phyloP scores from a whole-genome alignment of 768 basidiomycete species.

The Goffeauzyma gilvescens region DNA sequence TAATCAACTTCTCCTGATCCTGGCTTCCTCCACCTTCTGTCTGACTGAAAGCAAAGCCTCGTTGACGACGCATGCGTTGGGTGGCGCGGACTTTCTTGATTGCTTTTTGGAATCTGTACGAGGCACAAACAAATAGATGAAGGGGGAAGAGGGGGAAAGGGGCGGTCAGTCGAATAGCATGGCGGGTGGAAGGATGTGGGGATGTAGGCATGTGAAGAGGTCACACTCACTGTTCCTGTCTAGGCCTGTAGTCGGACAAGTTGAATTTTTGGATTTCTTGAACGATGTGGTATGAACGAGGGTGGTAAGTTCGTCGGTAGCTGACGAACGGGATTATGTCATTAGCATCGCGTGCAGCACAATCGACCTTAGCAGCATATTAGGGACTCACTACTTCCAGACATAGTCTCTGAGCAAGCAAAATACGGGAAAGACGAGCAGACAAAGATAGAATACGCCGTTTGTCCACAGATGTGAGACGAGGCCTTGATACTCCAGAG shows the following conservation, averaged over 20 bases:
- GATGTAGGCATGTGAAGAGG: conserved; percentile 28
- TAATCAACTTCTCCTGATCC: conserved; percentile 48
- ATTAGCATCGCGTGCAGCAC: neutral
- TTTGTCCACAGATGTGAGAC: conserved; percentile 80
- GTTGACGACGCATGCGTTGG: conserved; percentile 84
- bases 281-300: conserved; percentile 89
- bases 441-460: conserved; percentile 69
- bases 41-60: conserved; percentile 96
- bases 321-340: conserved; percentile 33
- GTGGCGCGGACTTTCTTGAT: conserved; percentile 99
- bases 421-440: conserved; percentile 63
- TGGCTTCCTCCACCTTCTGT: conserved; percentile 69
- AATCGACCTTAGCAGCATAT: neutral
- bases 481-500: conserved; percentile 71
- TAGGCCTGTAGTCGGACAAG: conserved; percentile 83
- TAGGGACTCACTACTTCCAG: conserved; percentile 82
- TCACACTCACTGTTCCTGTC: conserved; percentile 67
- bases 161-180: neutral
- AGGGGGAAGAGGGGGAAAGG: conserved; percentile 5
- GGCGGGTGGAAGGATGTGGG: conserved; percentile 1
- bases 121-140: neutral
- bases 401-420: conserved; percentile 73
- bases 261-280: conserved; percentile 99
- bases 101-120: conserved; percentile 75
- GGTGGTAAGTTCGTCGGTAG: conserved; percentile 75